Evolutionary conservation across 2,329 filamentous ascomycete species (phyloP).

Genomic region (Nemania sp.): DNA sequence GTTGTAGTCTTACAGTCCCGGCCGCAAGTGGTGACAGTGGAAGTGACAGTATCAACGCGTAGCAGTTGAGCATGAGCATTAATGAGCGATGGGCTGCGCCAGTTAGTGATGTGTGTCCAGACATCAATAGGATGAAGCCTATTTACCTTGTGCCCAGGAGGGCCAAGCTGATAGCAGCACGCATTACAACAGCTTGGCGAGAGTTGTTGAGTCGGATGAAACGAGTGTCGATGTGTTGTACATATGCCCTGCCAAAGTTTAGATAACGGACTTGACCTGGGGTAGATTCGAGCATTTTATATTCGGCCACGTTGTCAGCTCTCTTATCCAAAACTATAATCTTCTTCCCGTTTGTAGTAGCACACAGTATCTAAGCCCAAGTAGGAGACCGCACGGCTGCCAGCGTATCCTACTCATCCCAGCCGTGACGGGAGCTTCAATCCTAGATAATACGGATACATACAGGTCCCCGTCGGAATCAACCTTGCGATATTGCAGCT

Average conservation of each 20-base stretch:
- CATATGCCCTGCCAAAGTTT: slow-evolving; percentile 9
- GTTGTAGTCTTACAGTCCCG: slow-evolving; percentile 35
- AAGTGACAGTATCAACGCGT: slow-evolving; percentile 28
- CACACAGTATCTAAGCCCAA: slow-evolving; percentile 7
- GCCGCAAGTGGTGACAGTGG: slow-evolving; percentile 35
- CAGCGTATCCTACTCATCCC: slow-evolving; percentile 6
- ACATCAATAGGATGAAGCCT: slow-evolving; percentile 6
- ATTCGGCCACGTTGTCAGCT: background rate
- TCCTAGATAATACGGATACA: slow-evolving; percentile 23
- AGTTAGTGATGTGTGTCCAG: slow-evolving; percentile 23
- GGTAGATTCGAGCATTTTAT: slow-evolving; percentile 25
- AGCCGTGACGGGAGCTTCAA: slow-evolving; percentile 9
- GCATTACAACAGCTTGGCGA: slow-evolving; percentile 31
- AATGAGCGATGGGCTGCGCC: slow-evolving; percentile 29
- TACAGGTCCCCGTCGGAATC: slow-evolving; percentile 33
- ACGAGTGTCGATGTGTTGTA: slow-evolving; percentile 33
- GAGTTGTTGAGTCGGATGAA: slow-evolving; percentile 19
- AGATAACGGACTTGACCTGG: background rate
- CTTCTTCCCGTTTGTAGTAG: slow-evolving; percentile 19
- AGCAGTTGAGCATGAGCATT: slow-evolving; percentile 29
- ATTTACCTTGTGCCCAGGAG: slow-evolving; percentile 37
- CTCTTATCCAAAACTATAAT: background rate
- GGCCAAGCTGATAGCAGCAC: slow-evolving; percentile 28
- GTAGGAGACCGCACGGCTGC: background rate
- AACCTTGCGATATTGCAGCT: slow-evolving; percentile 21